Evolutionary conservation across 2,329 filamentous ascomycete species (phyloP), one percentile per base, ranked within the genome.

Genomic region (Arthrobotrys sphaeroides): DNA sequence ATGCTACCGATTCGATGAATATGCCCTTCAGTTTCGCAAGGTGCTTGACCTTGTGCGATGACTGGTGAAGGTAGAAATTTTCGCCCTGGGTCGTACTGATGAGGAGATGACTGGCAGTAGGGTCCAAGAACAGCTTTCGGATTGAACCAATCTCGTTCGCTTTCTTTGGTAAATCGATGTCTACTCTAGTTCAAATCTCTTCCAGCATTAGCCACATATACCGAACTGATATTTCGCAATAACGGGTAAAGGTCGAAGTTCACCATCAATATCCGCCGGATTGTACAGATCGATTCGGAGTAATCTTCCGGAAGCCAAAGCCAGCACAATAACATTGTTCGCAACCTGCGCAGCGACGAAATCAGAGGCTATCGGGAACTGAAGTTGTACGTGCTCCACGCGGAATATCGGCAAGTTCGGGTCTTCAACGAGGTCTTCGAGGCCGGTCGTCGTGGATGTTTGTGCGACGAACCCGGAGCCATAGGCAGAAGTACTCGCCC

Each of bases 41-140:
- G 5, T 90, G 87, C 77, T 95, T 92, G 1, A 94, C 93, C 78
- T 94, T 91, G 79, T 93, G 91, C 33, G 94, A 95, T 82, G 98
- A 94, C 9, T 93, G 94, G 82, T 99, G 95, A 7, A 99, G 90
- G 83, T 99, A 99, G 85, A 94, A 99, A 84, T 96, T 98, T 83
- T 99, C 95, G 81, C 93, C 93, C 42, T 93, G 88, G 3, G 93
- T 91, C 2, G 95, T 99, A 81, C 91, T 93, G 79, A 99, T 89
- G 78, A 99, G 88, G 26, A 99, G 86, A 84, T 99, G 95, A 4
- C 93, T 97, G 26, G 95, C 95, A 9, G 94, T 97, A 26, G 95
- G 94, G 81, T 99, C 95, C 81, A 99, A 91, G 84, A 99, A 99
- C 88, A 99, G 93, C 84, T 91, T 92, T 79, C 91, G 90, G 81